phyloP scores from a whole-genome alignment of 768 basidiomycete genomes.

The Gelatoporia subvermispora region DNA sequence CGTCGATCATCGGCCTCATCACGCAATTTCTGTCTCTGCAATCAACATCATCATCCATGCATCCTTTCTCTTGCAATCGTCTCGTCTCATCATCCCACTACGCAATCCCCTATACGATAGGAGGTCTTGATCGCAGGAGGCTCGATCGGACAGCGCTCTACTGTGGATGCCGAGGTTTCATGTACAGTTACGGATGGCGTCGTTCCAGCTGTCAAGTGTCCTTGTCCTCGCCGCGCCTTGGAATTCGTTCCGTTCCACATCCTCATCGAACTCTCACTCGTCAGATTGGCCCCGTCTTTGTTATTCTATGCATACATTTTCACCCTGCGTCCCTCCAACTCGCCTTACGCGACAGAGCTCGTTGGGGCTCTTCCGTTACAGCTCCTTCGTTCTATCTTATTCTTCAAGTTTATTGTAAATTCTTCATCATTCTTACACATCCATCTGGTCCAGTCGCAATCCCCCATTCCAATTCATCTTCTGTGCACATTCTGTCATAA shows the following conservation, averaged over 20 bases:
- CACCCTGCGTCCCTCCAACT: constrained; percentile 16
- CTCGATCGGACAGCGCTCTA: constrained; percentile 11
- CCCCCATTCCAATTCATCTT: constrained; percentile 16
- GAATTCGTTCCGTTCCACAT: constrained; percentile 23
- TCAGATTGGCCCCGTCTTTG: constrained; percentile 40
- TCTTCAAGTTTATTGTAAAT: constrained; percentile 68
- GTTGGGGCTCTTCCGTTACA: constrained; percentile 36
- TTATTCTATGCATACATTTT: constrained; percentile 34
- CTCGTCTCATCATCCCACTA: constrained; percentile 29
- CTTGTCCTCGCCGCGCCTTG: constrained; percentile 18
- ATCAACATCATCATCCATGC: constrained; percentile 32
- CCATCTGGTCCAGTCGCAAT: constrained; percentile 5
- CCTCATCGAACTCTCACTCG: constrained; percentile 32
- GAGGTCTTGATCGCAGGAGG: constrained; percentile 19
- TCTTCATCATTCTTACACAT: constrained; percentile 14
- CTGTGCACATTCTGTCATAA: constrained; percentile 22
- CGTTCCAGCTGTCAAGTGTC: constrained; percentile 13
- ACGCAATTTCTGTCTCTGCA: constrained; percentile 44
- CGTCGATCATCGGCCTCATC: constrained; percentile 47
- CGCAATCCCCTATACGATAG: constrained; percentile 18
- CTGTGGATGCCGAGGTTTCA: constrained; percentile 16
- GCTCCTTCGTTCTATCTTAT: constrained; percentile 74
- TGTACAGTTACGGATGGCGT: constrained; percentile 25
- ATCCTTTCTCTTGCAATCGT: constrained; percentile 54
- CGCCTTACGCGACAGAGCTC: constrained; percentile 43